A percentile compares a stretch with the other conserved stretches of the same genome.
These are phyloP conservation scores for Agrocybe praecox DNA, from an alignment of 768 basidiomycete species.

Conservation along the genomic window DNA sequence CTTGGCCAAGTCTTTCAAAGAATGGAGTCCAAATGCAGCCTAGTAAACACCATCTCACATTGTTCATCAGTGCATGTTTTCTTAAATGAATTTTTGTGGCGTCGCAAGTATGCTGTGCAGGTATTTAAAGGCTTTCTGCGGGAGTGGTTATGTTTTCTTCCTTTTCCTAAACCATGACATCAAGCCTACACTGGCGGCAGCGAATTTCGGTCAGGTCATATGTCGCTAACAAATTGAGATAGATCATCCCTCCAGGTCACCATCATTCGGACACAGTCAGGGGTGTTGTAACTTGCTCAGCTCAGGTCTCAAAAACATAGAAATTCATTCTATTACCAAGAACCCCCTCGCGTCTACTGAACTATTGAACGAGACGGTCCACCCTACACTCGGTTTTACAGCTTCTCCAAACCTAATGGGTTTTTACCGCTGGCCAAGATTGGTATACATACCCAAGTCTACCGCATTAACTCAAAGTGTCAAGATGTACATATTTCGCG, in stretches of 20 bases:
- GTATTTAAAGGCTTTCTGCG: conserved; percentile 14
- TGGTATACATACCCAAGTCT: conserved; percentile 9
- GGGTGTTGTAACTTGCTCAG: neutral
- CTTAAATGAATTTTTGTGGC: conserved; percentile 11
- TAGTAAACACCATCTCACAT: neutral
- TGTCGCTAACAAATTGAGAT: conserved; percentile 8
- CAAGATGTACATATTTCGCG: conserved; percentile 17
- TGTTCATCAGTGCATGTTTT: neutral
- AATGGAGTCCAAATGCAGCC: neutral
- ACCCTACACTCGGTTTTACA: conserved; percentile 3
- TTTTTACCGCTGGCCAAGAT: conserved; percentile 11
- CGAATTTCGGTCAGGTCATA: neutral
- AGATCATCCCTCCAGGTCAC: conserved; percentile 18
- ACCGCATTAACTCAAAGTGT: conserved; percentile 25
- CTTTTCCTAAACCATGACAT: conserved; percentile 5
- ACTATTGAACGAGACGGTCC: neutral
- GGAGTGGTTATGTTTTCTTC: neutral
- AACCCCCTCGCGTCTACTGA: neutral
- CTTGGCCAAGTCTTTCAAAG: too few relatives aligned
- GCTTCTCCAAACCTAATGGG: conserved; percentile 14
- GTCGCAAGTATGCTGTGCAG: conserved; percentile 8
- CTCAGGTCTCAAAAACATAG: neutral
- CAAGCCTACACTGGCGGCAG: neutral
- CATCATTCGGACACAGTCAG: conserved; percentile 2
- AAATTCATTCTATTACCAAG: neutral